A percentile compares a stretch with the other conserved stretches of the same genome.
Conservation (phyloP, 352 stramenopile species). For the Phytophthora citricola region DNA sequence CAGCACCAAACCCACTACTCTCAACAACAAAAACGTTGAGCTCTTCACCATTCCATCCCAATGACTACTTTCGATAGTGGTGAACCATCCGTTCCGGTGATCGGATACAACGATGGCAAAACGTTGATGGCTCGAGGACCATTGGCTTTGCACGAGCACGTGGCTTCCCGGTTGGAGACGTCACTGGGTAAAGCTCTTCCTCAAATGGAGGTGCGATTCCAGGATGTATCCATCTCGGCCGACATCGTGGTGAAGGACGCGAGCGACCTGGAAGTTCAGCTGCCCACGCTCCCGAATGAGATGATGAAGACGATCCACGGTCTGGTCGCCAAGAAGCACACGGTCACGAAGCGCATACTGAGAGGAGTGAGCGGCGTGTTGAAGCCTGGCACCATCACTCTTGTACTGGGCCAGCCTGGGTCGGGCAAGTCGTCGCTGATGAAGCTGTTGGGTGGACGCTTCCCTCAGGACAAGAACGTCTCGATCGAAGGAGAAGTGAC, state of each 20-base stretch:
- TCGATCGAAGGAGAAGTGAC: slow-evolving; percentile 28
- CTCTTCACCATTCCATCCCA: too few species aligned
- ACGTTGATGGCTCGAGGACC: slow-evolving; percentile 12
- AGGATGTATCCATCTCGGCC: slow-evolving; percentile 20
- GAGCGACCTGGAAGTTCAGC: slow-evolving; percentile 12
- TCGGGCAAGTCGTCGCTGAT: slow-evolving; percentile 33
- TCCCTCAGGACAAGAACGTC: slow-evolving; percentile 28
- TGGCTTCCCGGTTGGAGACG: slow-evolving; percentile 16
- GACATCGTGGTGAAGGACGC: slow-evolving; percentile 31
- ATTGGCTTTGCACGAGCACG: slow-evolving; percentile 9
- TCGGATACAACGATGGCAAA: slow-evolving; percentile 14
- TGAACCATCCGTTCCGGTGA: not conserved
- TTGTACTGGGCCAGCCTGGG: slow-evolving; percentile 24
- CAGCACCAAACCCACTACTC: too few species aligned
- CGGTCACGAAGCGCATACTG: slow-evolving; percentile 29
- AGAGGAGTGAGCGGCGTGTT: slow-evolving; percentile 27
- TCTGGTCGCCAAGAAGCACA: slow-evolving; percentile 21
- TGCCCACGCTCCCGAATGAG: slow-evolving; percentile 37
- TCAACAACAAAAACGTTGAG: too few species aligned
- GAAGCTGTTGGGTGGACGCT: slow-evolving; percentile 37
- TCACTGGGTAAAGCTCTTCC: slow-evolving; percentile 36
- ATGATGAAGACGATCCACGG: slow-evolving; percentile 20
- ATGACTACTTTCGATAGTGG: too few species aligned
- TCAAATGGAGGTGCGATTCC: slow-evolving; percentile 40
- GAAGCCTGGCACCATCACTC: slow-evolving; percentile 30